Percentiles rank a stretch among this genome's conserved stretches.
phyloP scores from a whole-genome alignment of 2,329 filamentous ascomycete genomes.

The Sclerotinia borealis region DNA sequence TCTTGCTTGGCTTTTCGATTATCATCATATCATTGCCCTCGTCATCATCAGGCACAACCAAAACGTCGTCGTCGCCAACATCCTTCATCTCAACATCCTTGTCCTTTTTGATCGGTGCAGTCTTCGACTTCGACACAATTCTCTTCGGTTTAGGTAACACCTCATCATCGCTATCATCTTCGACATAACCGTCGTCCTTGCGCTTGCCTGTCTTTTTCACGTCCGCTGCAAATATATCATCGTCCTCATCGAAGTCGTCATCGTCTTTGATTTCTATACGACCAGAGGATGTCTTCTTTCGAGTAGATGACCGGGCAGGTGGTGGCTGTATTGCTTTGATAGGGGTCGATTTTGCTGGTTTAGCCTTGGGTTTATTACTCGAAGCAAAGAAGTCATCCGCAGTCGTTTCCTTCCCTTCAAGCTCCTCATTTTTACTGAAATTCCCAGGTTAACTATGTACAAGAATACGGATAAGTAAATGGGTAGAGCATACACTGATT shows the following conservation, averaged over 20 bases:
- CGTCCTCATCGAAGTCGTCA: conserved; percentile 59
- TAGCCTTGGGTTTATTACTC: conserved; percentile 27
- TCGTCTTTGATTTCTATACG: conserved; percentile 35
- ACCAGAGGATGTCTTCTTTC: conserved; percentile 24
- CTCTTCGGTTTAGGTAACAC: conserved; percentile 53
- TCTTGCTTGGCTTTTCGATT: conserved; percentile 26
- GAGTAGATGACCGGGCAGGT: conserved; percentile 25
- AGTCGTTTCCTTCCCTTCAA: conserved; percentile 31
- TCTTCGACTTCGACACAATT: conserved; percentile 32
- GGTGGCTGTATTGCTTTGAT: conserved; percentile 20
- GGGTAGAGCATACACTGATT: conserved; percentile 41
- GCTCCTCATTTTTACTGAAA: conserved; percentile 28
- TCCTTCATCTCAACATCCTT: conserved; percentile 42
- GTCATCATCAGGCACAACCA: conserved; percentile 34
- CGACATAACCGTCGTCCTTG: conserved; percentile 68
- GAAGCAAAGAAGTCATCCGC: conserved; percentile 34
- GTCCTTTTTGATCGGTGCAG: conserved; percentile 34
- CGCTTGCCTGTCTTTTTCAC: conserved; percentile 58
- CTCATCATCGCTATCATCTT: conserved; percentile 64
- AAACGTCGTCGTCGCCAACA: conserved; percentile 29
- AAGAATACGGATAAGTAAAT: neutral
- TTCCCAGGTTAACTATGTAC: neutral
- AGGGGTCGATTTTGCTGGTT: conserved; percentile 24
- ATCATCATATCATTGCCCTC: conserved; percentile 41
- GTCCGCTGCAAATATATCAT: conserved; percentile 78